Evolutionary conservation across 2,329 filamentous ascomycete species (phyloP), one percentile per base, ranked within the genome.

Genomic region (Aspergillus sp.): DNA sequence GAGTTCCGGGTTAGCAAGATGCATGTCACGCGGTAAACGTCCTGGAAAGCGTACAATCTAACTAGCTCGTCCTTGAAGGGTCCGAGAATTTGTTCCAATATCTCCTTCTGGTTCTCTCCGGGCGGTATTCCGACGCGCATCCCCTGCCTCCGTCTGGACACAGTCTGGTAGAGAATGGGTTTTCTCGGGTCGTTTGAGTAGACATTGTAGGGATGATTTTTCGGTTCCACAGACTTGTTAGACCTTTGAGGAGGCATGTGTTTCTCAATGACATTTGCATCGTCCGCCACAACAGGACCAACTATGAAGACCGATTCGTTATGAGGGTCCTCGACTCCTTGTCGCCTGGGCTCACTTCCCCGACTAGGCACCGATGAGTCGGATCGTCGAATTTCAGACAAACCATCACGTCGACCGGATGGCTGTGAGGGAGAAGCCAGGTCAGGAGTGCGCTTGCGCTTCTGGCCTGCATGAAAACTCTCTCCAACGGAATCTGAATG

Each of bases 191-290:
- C 77, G 52, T 77, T 81, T 2, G 79, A 80, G 33, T 83, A 77
- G 7, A 81, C 79, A 47, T 80, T 80, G 58, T 83, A 84, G 15
- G 76, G 77, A 31, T 79, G 76, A 24, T 75, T 77, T 12, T 71
- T 74, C 5, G 70, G 69, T 57, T 77, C 73, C 41, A 72, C 69
- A 3, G 74, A 73, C 51, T 70, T 68, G 62, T 65, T 76, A 15
- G 72, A 73, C 54, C 69, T 62, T 58, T 77, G 73, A 24, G 75
- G 71, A 17, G 79, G 79, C 57, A 86, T 79, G 56, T 85, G 85
- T 52, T 84, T 80, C n/a, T 84, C 81, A 46, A 87, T 75, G 11
- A 87, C 78, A 53, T 86, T 84, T 1, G 82, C 84, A 71, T 87
- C 85, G 49, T 82, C 82, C 5, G 83, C 84, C 6, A 83, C 79